These are phyloP conservation scores for Aspergillus caelatus DNA, from an alignment of 2,329 filamentous ascomycete species.

Conservation along the genomic window DNA sequence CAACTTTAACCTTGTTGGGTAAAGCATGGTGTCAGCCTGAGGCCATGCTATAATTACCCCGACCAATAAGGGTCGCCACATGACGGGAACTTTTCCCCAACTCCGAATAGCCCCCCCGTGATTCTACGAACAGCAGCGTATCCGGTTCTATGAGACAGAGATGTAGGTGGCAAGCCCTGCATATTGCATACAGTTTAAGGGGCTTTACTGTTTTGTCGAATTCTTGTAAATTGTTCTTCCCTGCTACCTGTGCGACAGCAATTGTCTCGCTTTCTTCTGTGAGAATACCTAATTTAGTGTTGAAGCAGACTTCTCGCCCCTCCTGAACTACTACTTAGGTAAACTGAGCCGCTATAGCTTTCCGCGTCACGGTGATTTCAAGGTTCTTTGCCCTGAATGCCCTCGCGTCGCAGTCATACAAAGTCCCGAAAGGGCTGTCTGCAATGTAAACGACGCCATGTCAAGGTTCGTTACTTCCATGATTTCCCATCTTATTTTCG, in stretches of 20 bases:
- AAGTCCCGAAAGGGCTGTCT: slow-evolving; percentile 45
- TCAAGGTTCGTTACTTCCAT: slow-evolving; percentile 34
- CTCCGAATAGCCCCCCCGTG: not conserved
- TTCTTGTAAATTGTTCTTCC: not conserved
- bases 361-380: slow-evolving; percentile 3
- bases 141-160: not conserved
- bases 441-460: slow-evolving; percentile 43
- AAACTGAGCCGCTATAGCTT: not conserved
- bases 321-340: not conserved
- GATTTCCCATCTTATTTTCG: not conserved
- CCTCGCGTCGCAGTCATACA: slow-evolving; percentile 39
- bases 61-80: not conserved
- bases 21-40: not conserved
- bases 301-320: not conserved
- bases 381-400: slow-evolving; percentile 23
- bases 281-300: not conserved
- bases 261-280: too few species aligned
- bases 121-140: not conserved
- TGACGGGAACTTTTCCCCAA: not conserved
- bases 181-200: not conserved
- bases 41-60: not conserved
- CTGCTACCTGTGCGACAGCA: not conserved
- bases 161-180: not conserved
- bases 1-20: not conserved
- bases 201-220: not conserved